Base-by-base conservation (phyloP, 352 stramenopile species). In the Labyrinthula sp. region DNA sequence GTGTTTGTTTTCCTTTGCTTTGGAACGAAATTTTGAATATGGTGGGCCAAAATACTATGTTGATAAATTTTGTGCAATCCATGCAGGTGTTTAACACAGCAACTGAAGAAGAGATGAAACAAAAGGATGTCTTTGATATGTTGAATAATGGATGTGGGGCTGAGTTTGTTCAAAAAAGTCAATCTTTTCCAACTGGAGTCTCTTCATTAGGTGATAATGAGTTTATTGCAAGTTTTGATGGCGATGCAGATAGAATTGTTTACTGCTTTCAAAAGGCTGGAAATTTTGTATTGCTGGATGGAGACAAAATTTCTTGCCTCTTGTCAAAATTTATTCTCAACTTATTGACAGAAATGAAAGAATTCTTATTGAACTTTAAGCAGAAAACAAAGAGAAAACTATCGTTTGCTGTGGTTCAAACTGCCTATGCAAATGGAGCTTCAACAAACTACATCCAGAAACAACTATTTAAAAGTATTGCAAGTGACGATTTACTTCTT, bases 371-470 rank as follows among this genome's bases (percentile, higher is more conserved):
- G 18, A 54, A 12, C 12, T 12, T 33, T 40, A 35, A 26, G 14
- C 12, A n/a, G 24, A 24, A 6, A 6, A 6, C 4, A 5, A 46
- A 4, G 12, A 45, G 8, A 22, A 14, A 17, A 10, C 20, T 57
- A 26, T 82, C 68, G 26, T 73, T 95, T 28, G 87, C 84, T 23
- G 76, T 89, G 18, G 86, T 99, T 26, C 85, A 97, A 71, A 97
- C 89, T n/a, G 87, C 88, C 14, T 99, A 97, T 66, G 88, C 86
- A 22, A 99, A 99, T 64, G 88, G 87, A 40, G 80, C 82, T 6
- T 79, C 82, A 7, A 87, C 77, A 15, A 58, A 65, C 17, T 96
- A 89, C 66, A 59, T 86, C 9, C 56, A 82, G 36, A n/a, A n/a
- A n/a, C n/a, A n/a, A n/a, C n/a, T n/a, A n/a, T n/a, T n/a, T n/a